Conservation (phyloP, 495 filamentous ascomycete genomes). For the Cercophora newfieldiana region DNA sequence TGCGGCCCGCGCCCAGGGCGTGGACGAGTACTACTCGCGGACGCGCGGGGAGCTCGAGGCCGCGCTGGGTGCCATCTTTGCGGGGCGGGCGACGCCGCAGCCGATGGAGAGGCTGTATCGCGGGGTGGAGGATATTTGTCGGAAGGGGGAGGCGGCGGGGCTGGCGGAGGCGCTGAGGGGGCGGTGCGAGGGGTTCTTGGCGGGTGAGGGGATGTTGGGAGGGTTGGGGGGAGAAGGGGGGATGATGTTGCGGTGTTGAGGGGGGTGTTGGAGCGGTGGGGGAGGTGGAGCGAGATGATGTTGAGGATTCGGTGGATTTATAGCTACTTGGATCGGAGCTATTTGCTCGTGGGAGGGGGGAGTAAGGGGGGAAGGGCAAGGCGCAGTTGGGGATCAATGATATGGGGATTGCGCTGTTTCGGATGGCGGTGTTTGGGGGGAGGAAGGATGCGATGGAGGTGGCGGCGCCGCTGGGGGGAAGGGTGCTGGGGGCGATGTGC, state of each 20-base stretch:
- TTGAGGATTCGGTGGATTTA: conserved; percentile 81
- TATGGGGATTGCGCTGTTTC: conserved; percentile 57
- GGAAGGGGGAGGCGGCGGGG: conserved; percentile 65
- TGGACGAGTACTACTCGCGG: conserved; percentile 66
- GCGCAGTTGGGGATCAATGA: conserved; percentile 53
- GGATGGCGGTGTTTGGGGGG: conserved; percentile 56
- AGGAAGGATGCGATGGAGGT: conserved; percentile 49
- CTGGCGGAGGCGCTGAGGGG: conserved; percentile 62
- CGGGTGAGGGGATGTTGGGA: conserved; percentile 52
- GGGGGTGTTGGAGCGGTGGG: conserved; percentile 70
- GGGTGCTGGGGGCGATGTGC: conserved; percentile 70
- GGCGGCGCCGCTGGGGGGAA: conserved; percentile 47
- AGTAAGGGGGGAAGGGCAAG: conserved; percentile 39
- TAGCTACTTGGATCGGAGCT: conserved; percentile 88
- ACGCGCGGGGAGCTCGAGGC: conserved; percentile 69
- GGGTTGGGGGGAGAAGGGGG: conserved; percentile 44
- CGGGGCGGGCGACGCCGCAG: conserved; percentile 55
- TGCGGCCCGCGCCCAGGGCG: conserved; percentile 34
- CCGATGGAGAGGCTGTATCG: conserved; percentile 87
- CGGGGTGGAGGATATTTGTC: conserved; percentile 86
- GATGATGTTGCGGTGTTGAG: conserved; percentile 50
- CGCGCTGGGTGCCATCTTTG: conserved; percentile 73
- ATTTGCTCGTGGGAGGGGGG: conserved; percentile 54
- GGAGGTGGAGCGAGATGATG: conserved; percentile 74
- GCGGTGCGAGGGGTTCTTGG: conserved; percentile 64